A percentile compares a stretch with the other conserved stretches of the same genome.
Conservation (phyloP, 805 yeast genomes). For the Wickerhamiella alocasiicola region DNA sequence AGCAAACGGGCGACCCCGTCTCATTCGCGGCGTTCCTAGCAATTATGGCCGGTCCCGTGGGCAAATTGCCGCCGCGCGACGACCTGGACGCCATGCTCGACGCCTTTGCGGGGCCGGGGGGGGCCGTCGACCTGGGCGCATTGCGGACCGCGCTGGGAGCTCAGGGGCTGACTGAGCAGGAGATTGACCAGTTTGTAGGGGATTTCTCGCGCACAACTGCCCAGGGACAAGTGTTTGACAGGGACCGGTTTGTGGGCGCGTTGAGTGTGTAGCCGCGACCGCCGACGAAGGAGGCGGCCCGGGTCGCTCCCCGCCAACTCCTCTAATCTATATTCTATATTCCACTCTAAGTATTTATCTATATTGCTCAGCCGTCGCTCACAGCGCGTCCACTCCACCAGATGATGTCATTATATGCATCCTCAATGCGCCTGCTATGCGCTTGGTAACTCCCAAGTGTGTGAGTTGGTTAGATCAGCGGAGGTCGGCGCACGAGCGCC, state of each 20-base stretch:
- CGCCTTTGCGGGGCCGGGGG: slow-evolving; percentile 17
- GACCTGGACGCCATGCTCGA: slow-evolving; percentile 20
- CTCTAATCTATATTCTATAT: too few relatives aligned
- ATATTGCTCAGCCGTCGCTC: too few relatives aligned
- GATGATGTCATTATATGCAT: too few relatives aligned
- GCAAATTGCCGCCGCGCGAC: slow-evolving; percentile 17
- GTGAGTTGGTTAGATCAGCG: too few relatives aligned
- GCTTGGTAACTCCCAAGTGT: too few relatives aligned
- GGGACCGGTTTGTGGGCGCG: slow-evolving; percentile 13
- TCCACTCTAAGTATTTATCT: too few relatives aligned
- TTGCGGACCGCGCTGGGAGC: slow-evolving; percentile 14
- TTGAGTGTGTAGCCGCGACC: too few relatives aligned
- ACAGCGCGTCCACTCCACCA: too few relatives aligned
- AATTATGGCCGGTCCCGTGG: slow-evolving; percentile 19
- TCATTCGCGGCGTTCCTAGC: slow-evolving; percentile 21
- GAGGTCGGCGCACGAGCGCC: too few relatives aligned
- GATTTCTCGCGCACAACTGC: slow-evolving; percentile 16
- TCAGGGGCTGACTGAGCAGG: slow-evolving; percentile 17
- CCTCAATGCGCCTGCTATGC: too few relatives aligned
- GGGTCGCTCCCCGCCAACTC: too few relatives aligned
- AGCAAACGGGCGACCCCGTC: slow-evolving; percentile 20
- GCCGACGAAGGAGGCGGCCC: too few relatives aligned
- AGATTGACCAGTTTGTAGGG: slow-evolving; percentile 16
- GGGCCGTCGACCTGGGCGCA: slow-evolving; percentile 16
- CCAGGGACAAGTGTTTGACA: slow-evolving; percentile 17